These are phyloP conservation scores for Cyclocybe cylindracea DNA, from an alignment of 768 basidiomycete genomes.

Conservation along the genomic window DNA sequence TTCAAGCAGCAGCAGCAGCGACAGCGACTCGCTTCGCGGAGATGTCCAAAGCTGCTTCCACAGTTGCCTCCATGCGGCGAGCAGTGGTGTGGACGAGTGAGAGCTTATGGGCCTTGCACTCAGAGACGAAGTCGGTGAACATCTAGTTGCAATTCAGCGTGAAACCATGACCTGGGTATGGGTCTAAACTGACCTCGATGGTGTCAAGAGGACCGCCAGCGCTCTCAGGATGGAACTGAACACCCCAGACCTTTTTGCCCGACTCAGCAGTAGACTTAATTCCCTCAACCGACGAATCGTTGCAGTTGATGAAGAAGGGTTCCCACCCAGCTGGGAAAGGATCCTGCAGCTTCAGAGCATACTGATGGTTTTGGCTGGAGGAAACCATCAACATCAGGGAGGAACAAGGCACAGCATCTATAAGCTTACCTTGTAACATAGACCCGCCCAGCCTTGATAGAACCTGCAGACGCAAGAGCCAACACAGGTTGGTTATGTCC, in stretches of 20 bases:
- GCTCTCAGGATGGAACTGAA: slow-evolving; percentile 99
- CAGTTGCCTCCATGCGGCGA: slow-evolving; percentile 10
- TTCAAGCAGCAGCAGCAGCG: slow-evolving; percentile 25
- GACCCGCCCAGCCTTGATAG: slow-evolving; percentile 93
- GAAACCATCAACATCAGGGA: background rate
- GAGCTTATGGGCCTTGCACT: slow-evolving; percentile 67
- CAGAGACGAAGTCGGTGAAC: slow-evolving; percentile 89
- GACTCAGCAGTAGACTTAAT: slow-evolving; percentile 93
- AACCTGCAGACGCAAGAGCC: slow-evolving; percentile 89
- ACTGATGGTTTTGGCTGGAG: slow-evolving; percentile 92
- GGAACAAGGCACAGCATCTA: background rate
- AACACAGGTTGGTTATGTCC: slow-evolving; percentile 99
- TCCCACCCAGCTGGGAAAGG: slow-evolving; percentile 98
- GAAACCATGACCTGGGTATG: slow-evolving; percentile 2
- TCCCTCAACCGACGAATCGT: slow-evolving; percentile 98
- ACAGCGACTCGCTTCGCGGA: slow-evolving; percentile 24
- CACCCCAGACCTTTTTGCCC: slow-evolving; percentile 94
- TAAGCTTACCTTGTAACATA: slow-evolving; percentile 84
- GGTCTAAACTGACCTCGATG: slow-evolving; percentile 69
- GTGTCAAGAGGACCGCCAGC: slow-evolving; percentile 98
- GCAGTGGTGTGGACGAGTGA: slow-evolving; percentile 22
- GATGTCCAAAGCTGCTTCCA: slow-evolving; percentile 23
- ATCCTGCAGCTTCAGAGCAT: slow-evolving; percentile 91
- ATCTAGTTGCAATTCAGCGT: slow-evolving; percentile 49
- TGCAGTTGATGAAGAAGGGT: slow-evolving; percentile 99